phyloP scores from a whole-genome alignment of 345 rosid species.

The rapeseed (Brassica napus) region Da-Ae NC_063445.1:17367501-17368000 shows the following conservation, averaged over 20 bases:
- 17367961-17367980: not conserved
- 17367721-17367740: not conserved
- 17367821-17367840: not conserved
- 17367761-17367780: not conserved
- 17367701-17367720: not conserved
- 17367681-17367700: not conserved
- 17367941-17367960: slow-evolving; percentile 1
- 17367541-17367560: no score
- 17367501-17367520: no score
- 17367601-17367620: no score
- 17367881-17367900: not conserved
- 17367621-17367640: no score
- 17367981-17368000: not conserved
- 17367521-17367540: no score
- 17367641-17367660: no score
- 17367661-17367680: no score
- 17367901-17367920: not conserved
- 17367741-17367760: not conserved
- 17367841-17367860: not conserved
- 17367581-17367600: no score
- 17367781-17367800: not conserved
- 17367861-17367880: not conserved
- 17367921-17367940: not conserved
- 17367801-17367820: not conserved
- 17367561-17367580: no score